Evolutionary conservation across 2,329 filamentous ascomycete species (phyloP), one percentile per base, ranked within the genome.

Genomic region (Leptographium lundbergii): DNA sequence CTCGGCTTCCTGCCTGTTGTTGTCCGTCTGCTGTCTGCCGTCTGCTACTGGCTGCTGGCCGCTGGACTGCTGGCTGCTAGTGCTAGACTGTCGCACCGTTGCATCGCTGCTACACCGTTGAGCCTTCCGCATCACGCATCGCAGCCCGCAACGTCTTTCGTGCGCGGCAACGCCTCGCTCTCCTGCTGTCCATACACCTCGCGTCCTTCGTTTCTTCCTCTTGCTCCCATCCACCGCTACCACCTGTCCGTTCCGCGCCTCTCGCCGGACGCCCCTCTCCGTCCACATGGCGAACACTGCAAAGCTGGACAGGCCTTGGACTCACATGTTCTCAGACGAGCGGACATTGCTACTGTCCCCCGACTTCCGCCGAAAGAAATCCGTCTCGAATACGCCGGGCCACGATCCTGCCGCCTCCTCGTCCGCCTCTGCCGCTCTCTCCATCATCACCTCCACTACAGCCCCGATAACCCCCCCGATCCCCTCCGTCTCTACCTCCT

Each of bases 311-410:
- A 42, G 62, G 24, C 42, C 52, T 11, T 61, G 62, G 6, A 61
- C 63, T 62, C 60, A 64, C 61, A 64, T 57, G 13, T 57, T 61
- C 24, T 60, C 63, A 61, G 59, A 63, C 56, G 63, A 61, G 36
- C 57, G 57, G 50, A 29, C 60, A 9, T 27, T 58, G 29, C 54
- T 58, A 2, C 17, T 62, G 6, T 34, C 57, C 9, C 45, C 56
- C 52, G 42, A 53, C 5, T 27, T 60, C 4, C 62, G 63, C 51
- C 60, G 60, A 39, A 63, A 63, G 51, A 63, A 60, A 34, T 54
- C 59, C 14, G 55, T 55, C 50, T 58, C 58, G 2, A 17, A 50
- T 27, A 24, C 56, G 3, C 47, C 47, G n/a, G 19, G 29, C 19
- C 53, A 55, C n/a, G 39, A 42, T 50, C 56, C 42, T 13, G 11